These are phyloP conservation scores for Rhododendron kiyosumense DNA, from an alignment of 148 eudicot genomes.

Conservation along the genomic window DNA sequence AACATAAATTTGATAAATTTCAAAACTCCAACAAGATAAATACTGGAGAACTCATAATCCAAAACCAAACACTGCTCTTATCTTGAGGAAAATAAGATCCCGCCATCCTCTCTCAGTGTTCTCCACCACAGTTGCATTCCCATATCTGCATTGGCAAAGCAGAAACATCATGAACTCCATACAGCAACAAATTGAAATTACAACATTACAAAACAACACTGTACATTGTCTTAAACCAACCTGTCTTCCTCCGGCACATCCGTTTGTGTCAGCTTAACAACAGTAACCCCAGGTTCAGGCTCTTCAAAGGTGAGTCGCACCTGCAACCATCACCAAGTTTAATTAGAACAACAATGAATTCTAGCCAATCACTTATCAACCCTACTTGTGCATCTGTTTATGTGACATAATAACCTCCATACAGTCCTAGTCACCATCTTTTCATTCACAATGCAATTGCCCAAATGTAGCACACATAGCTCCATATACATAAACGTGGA, in stretches of 20 bases:
- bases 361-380: not conserved
- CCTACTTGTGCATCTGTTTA: too few species aligned
- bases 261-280: slow-evolving; percentile 69
- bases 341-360: not conserved
- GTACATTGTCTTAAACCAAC: slow-evolving; percentile 25
- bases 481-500: not conserved
- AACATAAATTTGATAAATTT: not conserved
- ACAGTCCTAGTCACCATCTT: not conserved
- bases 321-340: slow-evolving; percentile 26
- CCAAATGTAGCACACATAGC: not conserved
- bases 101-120: slow-evolving; percentile 99
- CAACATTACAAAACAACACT: not conserved
- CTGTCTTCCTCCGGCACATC: slow-evolving; percentile 98
- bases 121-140: slow-evolving; percentile 95
- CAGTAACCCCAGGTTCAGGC: slow-evolving; percentile 80
- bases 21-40: not conserved
- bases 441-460: not conserved
- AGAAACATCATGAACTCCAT: not conserved
- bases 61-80: slow-evolving; percentile 92
- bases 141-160: slow-evolving; percentile 52
- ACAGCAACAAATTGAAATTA: not conserved
- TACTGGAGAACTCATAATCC: slow-evolving; percentile 44
- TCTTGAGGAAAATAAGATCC: slow-evolving; percentile 88
- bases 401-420: not conserved
- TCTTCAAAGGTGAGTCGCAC: slow-evolving; percentile 82